Percentiles rank a stretch among this genome's conserved stretches.
These are phyloP conservation scores for Pichia cabralensis DNA, from an alignment of 805 yeast genomes.

Conservation along the genomic window DNA sequence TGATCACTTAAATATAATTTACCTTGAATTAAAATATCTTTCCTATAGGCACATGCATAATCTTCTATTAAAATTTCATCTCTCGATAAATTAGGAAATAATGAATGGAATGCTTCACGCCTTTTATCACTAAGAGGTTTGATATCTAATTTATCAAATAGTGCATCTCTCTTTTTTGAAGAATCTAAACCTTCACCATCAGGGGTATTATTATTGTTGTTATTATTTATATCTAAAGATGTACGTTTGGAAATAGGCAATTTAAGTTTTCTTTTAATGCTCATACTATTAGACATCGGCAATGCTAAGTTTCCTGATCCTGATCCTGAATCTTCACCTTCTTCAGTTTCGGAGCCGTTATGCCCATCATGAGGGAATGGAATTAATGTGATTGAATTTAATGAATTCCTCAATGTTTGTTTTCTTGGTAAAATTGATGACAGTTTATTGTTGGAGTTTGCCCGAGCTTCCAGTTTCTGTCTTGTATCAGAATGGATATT, in stretches of 20 bases:
- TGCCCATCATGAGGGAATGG: constrained; percentile 8
- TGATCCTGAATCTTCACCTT: no score
- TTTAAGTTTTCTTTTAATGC: constrained; percentile 12
- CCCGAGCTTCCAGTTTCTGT: no score
- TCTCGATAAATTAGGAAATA: constrained; percentile 42
- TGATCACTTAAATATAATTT: constrained; percentile 47
- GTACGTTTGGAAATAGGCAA: constrained; percentile 7
- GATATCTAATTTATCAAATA: constrained; percentile 15
- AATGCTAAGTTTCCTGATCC: neutral
- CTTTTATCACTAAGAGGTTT: constrained; percentile 38
- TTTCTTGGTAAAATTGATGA: constrained; percentile 4
- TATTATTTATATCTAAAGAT: constrained; percentile 3
- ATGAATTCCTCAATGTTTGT: constrained; percentile 3
- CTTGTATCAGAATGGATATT: neutral
- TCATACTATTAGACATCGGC: constrained; percentile 3
- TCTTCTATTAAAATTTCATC: constrained; percentile 50
- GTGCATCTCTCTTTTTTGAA: constrained; percentile 6
- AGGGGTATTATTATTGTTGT: constrained; percentile 7
- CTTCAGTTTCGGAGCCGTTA: neutral
- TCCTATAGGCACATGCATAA: constrained; percentile 51
- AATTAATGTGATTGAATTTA: neutral
- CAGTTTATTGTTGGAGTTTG: no score
- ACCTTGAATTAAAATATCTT: constrained; percentile 63
- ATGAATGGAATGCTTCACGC: constrained; percentile 50
- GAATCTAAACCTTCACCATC: constrained; percentile 6